Conservation (phyloP, 1,284 basidiomycete genomes). For the Vanrija pseudolonga region DNA sequence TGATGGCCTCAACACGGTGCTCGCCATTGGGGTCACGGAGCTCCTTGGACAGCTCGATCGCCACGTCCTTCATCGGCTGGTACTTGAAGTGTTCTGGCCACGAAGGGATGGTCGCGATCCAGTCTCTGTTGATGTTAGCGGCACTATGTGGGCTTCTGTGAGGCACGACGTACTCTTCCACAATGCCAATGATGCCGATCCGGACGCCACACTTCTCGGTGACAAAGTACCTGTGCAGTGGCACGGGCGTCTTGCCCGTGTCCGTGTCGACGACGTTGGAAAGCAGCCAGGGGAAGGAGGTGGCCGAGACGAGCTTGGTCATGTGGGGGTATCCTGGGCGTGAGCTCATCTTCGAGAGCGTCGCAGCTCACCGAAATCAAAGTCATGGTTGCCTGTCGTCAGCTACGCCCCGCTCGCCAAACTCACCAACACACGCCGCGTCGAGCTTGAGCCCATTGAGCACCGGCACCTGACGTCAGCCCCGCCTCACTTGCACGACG, state of each 20-base stretch:
- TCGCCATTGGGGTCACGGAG: slow-evolving; percentile 68
- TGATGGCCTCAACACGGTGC: slow-evolving; percentile 68
- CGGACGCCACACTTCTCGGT: slow-evolving; percentile 64
- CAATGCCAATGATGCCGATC: slow-evolving; percentile 75
- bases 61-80: slow-evolving; percentile 64
- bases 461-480: slow-evolving; percentile 61
- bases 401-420: slow-evolving; percentile 1
- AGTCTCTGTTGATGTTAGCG: slow-evolving; percentile 56
- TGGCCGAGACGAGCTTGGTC: slow-evolving; percentile 65
- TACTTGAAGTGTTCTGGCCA: slow-evolving; percentile 73
- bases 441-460: slow-evolving; percentile 58
- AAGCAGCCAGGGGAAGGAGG: slow-evolving; percentile 67
- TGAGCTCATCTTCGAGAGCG: background rate
- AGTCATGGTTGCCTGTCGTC: slow-evolving; percentile 71
- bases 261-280: slow-evolving; percentile 68
- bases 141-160: too few species aligned
- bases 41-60: slow-evolving; percentile 61
- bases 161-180: slow-evolving; percentile 63
- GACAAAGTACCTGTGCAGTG: slow-evolving; percentile 60
- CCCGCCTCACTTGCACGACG: slow-evolving; percentile 17
- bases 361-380: slow-evolving; percentile 59
- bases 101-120: slow-evolving; percentile 78
- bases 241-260: slow-evolving; percentile 59
- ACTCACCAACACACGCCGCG: slow-evolving; percentile 39
- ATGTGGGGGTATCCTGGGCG: slow-evolving; percentile 71